Percentiles rank a stretch among this genome's conserved stretches.
Conservation (phyloP, 495 filamentous ascomycete species). For the Lasiosphaeris hirsuta region DNA sequence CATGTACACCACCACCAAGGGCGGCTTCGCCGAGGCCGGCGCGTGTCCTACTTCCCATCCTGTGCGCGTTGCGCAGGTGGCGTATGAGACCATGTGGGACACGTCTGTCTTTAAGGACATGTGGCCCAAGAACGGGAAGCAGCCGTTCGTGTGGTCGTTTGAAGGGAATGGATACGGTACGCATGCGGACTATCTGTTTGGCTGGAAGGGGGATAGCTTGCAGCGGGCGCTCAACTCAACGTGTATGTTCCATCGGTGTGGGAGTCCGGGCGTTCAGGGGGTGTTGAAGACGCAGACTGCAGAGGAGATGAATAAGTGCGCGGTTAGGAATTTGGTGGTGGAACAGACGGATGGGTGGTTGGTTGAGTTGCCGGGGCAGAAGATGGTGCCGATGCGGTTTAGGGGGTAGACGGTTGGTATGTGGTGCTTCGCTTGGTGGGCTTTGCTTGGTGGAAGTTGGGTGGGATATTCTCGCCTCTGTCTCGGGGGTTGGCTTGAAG, state of each 20-base stretch:
- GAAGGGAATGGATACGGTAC: slow-evolving; percentile 33
- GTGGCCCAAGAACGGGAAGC: slow-evolving; percentile 42
- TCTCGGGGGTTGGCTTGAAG: too few species aligned
- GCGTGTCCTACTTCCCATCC: slow-evolving; percentile 32
- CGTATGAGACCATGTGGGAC: slow-evolving; percentile 41
- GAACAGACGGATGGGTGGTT: slow-evolving; percentile 30
- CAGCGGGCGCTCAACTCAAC: slow-evolving; percentile 37
- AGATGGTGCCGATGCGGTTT: too few species aligned
- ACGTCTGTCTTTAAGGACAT: slow-evolving; percentile 37
- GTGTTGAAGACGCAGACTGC: slow-evolving; percentile 39
- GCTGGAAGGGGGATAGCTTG: slow-evolving; percentile 38
- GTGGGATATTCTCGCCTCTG: too few species aligned
- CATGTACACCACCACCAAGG: slow-evolving; percentile 34
- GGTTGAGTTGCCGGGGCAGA: too few species aligned
- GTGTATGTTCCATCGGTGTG: slow-evolving; percentile 39
- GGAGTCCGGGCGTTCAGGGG: slow-evolving; percentile 10
- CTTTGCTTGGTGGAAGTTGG: too few species aligned
- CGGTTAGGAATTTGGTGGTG: slow-evolving; percentile 32
- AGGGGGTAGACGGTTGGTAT: too few species aligned
- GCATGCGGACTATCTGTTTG: slow-evolving; percentile 41
- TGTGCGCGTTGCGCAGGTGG: slow-evolving; percentile 34
- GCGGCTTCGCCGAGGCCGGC: slow-evolving; percentile 32
- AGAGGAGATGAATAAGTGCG: slow-evolving; percentile 37
- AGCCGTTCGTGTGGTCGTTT: slow-evolving; percentile 40
- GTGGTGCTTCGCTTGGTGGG: too few species aligned